Percentiles rank a stretch among this genome's conserved stretches.
Evolutionary conservation across 106 monocot species (phyloP).

Genomic region (Cymbidium sinense): DNA sequence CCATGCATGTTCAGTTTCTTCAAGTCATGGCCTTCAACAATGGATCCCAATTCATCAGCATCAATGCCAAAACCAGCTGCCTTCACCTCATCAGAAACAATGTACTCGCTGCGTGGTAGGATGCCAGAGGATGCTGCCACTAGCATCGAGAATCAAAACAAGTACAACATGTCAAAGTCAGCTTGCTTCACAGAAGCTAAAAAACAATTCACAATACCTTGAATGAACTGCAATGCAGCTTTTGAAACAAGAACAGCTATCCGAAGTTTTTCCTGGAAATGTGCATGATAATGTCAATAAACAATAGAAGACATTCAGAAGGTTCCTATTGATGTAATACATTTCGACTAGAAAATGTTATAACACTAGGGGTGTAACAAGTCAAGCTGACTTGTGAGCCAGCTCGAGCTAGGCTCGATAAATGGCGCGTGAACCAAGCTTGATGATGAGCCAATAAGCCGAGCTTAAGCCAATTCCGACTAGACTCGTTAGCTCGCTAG

Average conservation of each 20-base stretch:
- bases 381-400: too few relatives aligned
- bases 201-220: constrained; percentile 7
- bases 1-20: constrained; percentile 19
- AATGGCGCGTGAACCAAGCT: too few relatives aligned
- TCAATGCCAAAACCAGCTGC: constrained; percentile 14
- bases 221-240: constrained; percentile 23
- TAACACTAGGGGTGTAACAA: too few relatives aligned
- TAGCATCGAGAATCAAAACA: neutral
- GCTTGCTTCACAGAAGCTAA: neutral
- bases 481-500: too few relatives aligned
- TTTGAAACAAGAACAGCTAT: constrained; percentile 22
- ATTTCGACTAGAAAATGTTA: neutral
- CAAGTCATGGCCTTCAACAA: constrained; percentile 18
- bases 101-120: constrained; percentile 3
- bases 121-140: neutral
- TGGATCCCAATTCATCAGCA: constrained; percentile 16
- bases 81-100: constrained; percentile 14
- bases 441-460: too few relatives aligned
- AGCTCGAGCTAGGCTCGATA: too few relatives aligned
- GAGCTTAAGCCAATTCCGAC: too few relatives aligned
- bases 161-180: neutral
- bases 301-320: neutral
- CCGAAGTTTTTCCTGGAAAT: constrained; percentile 15
- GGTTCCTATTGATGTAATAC: neutral
- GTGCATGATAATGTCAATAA: neutral